Percentiles rank a stretch among this genome's conserved stretches.
Conservation (phyloP, 495 filamentous ascomycete genomes). For the Neurospora sp. region DNA sequence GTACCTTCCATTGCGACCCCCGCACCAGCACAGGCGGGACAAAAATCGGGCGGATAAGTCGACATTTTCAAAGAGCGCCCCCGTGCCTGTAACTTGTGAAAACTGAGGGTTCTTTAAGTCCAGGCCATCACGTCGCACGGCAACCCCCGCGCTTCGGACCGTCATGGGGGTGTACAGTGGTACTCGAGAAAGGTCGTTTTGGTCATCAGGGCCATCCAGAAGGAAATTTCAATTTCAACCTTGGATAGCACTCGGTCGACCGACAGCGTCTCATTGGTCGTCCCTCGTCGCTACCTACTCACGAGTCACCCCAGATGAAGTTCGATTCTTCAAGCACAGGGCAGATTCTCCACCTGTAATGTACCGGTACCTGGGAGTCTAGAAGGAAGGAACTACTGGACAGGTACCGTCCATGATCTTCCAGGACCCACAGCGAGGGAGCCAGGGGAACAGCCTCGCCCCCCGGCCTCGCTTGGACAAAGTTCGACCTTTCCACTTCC, state of each 20-base stretch:
- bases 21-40: not conserved
- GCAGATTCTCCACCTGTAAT: not conserved
- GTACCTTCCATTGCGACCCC: not conserved
- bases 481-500: not conserved
- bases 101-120: not conserved
- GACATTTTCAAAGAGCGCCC: not conserved
- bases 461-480: not conserved
- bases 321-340: not conserved
- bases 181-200: not conserved
- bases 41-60: not conserved
- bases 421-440: not conserved
- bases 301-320: not conserved
- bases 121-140: not conserved
- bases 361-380: not conserved
- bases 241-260: not conserved
- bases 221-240: not conserved
- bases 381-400: not conserved
- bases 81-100: not conserved
- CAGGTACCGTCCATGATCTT: not conserved
- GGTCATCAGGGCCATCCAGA: not conserved
- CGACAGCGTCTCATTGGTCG: not conserved
- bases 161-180: not conserved
- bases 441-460: not conserved
- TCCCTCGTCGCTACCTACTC: not conserved
- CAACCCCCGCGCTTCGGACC: not conserved